Percentiles rank a stretch among this genome's conserved stretches.
Conservation (phyloP, 768 basidiomycete species). For the Lactarius trivialis region DNA sequence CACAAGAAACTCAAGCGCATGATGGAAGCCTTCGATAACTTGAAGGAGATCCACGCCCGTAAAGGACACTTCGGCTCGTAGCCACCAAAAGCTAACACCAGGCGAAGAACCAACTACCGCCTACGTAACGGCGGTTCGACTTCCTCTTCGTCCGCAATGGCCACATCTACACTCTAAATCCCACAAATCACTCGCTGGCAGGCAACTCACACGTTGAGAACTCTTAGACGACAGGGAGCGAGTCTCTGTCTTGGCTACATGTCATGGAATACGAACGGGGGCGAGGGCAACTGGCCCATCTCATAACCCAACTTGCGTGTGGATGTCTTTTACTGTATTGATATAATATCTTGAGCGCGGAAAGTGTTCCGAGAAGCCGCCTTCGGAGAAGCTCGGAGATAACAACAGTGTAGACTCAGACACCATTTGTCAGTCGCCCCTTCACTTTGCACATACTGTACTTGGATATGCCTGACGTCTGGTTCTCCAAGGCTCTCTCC, state of each 20-base stretch:
- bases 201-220: not conserved
- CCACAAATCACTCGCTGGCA: not conserved
- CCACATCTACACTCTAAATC: not conserved
- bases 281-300: too few species aligned
- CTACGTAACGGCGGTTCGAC: not conserved
- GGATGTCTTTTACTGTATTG: too few species aligned
- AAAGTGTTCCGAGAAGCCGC: too few species aligned
- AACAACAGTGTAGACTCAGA: too few species aligned
- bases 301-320: too few species aligned
- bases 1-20: not conserved
- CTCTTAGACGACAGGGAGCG: not conserved
- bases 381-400: too few species aligned
- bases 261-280: not conserved
- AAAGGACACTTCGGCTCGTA: not conserved
- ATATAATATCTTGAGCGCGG: too few species aligned
- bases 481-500: too few species aligned
- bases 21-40: not conserved
- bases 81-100: not conserved
- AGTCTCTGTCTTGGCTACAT: not conserved
- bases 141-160: not conserved
- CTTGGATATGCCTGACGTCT: too few species aligned
- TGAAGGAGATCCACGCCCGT: not conserved
- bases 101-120: not conserved
- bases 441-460: too few species aligned
- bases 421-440: too few species aligned